These are phyloP conservation scores for Lepiota venenata DNA, from an alignment of 768 basidiomycete species.

Conservation along the genomic window DNA sequence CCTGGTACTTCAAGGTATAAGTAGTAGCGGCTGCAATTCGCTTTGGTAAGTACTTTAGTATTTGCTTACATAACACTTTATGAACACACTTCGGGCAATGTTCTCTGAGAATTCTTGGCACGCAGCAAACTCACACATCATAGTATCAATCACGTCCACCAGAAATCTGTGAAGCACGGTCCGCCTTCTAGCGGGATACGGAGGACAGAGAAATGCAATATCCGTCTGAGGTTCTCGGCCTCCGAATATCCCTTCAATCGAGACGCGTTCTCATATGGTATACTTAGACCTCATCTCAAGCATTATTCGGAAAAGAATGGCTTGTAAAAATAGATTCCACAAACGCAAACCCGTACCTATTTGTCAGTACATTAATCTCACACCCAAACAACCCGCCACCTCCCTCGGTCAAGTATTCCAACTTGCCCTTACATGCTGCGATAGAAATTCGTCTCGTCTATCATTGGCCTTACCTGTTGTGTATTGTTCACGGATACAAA, in stretches of 20 bases:
- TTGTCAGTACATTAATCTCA: slow-evolving; percentile 54
- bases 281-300: slow-evolving; percentile 51
- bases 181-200: no score
- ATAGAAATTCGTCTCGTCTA: slow-evolving; percentile 64
- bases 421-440: slow-evolving; percentile 9
- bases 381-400: no score
- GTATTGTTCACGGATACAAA: slow-evolving; percentile 74
- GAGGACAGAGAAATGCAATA: not conserved
- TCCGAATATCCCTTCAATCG: not conserved
- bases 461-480: slow-evolving; percentile 53
- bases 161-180: no score
- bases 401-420: slow-evolving; percentile 6
- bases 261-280: not conserved
- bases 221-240: slow-evolving; percentile 5
- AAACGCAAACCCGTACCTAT: slow-evolving; percentile 64
- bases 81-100: no score
- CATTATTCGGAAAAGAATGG: slow-evolving; percentile 69
- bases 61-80: no score
- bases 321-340: slow-evolving; percentile 60
- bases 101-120: no score
- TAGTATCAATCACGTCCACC: no score
- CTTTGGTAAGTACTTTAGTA: no score
- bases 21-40: no score
- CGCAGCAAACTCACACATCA: no score
- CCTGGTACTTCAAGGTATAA: no score